A percentile compares a stretch with the other conserved stretches of the same genome.
These are phyloP conservation scores for Aspergillus brunneoviolaceus DNA, from an alignment of 2,329 filamentous ascomycete genomes.

Conservation along the genomic window DNA sequence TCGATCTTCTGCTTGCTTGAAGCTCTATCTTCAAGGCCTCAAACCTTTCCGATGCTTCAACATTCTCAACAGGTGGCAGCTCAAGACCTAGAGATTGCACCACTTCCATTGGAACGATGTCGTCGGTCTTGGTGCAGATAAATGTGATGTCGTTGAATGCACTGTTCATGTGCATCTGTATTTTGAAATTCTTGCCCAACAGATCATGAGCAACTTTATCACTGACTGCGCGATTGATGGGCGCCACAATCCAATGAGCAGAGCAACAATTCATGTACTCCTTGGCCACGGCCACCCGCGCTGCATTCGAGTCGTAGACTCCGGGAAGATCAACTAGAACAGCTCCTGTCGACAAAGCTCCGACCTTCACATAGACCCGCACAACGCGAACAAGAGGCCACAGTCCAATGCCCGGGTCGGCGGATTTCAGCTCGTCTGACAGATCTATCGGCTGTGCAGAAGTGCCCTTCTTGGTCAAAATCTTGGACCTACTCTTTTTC, in stretches of 20 bases:
- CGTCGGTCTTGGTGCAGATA: conserved; percentile 64
- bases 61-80: not conserved
- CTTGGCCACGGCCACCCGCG: conserved; percentile 8
- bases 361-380: conserved; percentile 10
- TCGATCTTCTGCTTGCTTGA: no score
- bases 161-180: conserved; percentile 61
- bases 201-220: conserved; percentile 59
- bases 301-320: conserved; percentile 15
- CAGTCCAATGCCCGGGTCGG: conserved; percentile 29
- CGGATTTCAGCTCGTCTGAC: not conserved
- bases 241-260: conserved; percentile 15
- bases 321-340: conserved; percentile 14
- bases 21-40: no score
- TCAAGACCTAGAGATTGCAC: conserved; percentile 40
- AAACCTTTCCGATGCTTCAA: no score
- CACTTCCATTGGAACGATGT: conserved; percentile 54
- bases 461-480: no score
- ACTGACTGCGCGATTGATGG: conserved; percentile 59
- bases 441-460: no score
- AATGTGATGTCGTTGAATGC: conserved; percentile 57
- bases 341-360: conserved; percentile 12
- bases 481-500: no score
- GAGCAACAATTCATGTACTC: conserved; percentile 16
- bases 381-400: conserved; percentile 42
- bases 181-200: conserved; percentile 57